phyloP scores from a whole-genome alignment of 1,284 basidiomycete genomes.

The Melampsora americana region DNA sequence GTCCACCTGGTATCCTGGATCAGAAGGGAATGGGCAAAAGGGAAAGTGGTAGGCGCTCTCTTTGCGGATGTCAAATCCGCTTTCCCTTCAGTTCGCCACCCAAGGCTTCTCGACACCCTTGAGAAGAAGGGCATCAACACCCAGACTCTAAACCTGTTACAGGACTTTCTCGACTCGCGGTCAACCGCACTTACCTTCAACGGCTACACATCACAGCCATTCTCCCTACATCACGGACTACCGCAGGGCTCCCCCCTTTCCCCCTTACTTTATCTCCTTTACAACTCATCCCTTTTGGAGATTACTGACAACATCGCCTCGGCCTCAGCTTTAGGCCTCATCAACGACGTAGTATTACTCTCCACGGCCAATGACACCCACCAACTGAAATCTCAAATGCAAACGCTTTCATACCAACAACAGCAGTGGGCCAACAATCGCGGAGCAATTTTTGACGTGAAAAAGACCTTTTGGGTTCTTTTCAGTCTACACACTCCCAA shows the following conservation, averaged over 20 bases:
- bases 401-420: neutral
- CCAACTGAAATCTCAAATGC: neutral
- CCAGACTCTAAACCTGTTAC: neutral
- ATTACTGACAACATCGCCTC: neutral
- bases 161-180: neutral
- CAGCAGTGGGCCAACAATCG: neutral
- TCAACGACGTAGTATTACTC: neutral
- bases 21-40: neutral
- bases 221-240: neutral
- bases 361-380: neutral
- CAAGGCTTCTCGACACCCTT: neutral
- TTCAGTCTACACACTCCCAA: neutral
- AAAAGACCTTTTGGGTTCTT: neutral
- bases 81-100: too few species aligned
- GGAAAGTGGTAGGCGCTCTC: constrained; percentile 2
- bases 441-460: neutral
- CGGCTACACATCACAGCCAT: neutral
- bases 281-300: neutral
- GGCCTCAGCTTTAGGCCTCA: neutral
- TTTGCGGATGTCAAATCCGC: constrained; percentile 9
- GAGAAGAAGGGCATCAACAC: neutral
- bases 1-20: neutral
- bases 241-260: neutral
- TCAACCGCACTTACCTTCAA: neutral
- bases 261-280: neutral